Evolutionary conservation across 345 rosid genomes (phyloP).

Genomic region (Populus deltoides): DNA sequence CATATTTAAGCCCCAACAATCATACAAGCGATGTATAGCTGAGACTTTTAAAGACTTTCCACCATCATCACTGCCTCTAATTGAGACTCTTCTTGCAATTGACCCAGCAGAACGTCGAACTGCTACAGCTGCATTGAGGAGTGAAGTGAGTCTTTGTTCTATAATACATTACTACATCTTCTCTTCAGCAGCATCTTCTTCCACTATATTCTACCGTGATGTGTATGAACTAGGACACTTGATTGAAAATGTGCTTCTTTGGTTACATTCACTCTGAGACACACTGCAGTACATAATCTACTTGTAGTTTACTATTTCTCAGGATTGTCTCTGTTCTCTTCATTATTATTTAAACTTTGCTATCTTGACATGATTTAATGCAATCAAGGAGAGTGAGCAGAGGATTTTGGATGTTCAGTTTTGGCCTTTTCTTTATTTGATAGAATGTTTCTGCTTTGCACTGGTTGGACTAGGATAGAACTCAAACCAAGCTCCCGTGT

Average conservation of each 20-base stretch:
- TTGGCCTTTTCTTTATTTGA: background rate
- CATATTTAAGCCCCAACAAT: conserved; percentile 71
- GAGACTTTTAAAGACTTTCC: conserved; percentile 73
- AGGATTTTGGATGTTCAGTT: background rate
- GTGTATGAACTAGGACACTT: background rate
- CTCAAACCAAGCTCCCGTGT: background rate
- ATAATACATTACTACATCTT: background rate
- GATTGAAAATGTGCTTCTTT: conserved; percentile 5
- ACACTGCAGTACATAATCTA: background rate
- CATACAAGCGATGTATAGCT: conserved; percentile 61
- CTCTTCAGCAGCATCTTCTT: background rate
- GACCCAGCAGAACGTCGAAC: conserved; percentile 67
- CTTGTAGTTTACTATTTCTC: background rate
- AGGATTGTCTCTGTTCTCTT: background rate
- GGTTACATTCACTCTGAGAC: background rate
- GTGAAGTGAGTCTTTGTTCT: conserved; percentile 51
- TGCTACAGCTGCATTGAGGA: conserved; percentile 60
- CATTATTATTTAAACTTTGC: background rate
- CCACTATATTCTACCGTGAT: background rate
- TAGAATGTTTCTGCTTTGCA: too few species aligned
- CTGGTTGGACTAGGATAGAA: background rate
- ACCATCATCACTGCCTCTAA: conserved; percentile 59
- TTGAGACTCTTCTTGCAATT: conserved; percentile 69
- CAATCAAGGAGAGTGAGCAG: background rate
- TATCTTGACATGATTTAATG: background rate